These are phyloP conservation scores for Aspergillus candidus DNA, from an alignment of 2,329 filamentous ascomycete species.

Conservation along the genomic window DNA sequence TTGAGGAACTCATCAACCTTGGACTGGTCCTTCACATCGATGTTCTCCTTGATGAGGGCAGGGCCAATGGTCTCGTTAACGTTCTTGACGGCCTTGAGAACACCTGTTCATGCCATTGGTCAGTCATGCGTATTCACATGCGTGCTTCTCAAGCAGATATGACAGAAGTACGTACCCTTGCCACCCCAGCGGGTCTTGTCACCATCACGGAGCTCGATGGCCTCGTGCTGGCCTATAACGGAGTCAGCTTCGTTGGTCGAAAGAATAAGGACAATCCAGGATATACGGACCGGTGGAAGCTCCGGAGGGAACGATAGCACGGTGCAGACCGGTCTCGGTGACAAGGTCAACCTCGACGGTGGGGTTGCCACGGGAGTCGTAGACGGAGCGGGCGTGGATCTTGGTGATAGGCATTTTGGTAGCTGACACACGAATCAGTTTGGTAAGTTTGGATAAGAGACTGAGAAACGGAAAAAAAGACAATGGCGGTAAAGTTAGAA, in stretches of 20 bases:
- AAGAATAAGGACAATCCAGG: not conserved
- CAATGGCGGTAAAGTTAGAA: conserved; percentile 7
- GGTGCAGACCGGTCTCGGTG: conserved; percentile 93
- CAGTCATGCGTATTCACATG: not conserved
- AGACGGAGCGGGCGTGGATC: conserved; percentile 89
- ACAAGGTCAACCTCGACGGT: conserved; percentile 97
- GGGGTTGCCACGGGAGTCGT: conserved; percentile 97
- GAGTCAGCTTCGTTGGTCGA: conserved; percentile 15
- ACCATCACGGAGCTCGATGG: conserved; percentile 82
- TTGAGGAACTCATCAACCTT: conserved; percentile 79
- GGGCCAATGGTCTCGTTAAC: conserved; percentile 78
- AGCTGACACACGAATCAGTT: conserved; percentile 12
- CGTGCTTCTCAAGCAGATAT: not conserved
- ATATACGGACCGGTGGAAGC: conserved; percentile 75
- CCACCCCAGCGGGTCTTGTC: conserved; percentile 81
- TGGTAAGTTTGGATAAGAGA: conserved; percentile 23
- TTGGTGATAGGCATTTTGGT: conserved; percentile 80
- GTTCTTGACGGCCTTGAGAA: conserved; percentile 77
- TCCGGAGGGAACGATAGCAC: conserved; percentile 93
- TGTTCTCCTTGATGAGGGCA: conserved; percentile 71
- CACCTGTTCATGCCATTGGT: conserved; percentile 36
- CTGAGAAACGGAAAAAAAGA: conserved; percentile 11
- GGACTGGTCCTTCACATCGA: conserved; percentile 82
- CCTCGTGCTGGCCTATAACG: conserved; percentile 72
- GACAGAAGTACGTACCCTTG: conserved; percentile 55